These are phyloP conservation scores for Lotus japonicus DNA, from an alignment of 306 rosid species.

Conservation along the genomic window DNA sequence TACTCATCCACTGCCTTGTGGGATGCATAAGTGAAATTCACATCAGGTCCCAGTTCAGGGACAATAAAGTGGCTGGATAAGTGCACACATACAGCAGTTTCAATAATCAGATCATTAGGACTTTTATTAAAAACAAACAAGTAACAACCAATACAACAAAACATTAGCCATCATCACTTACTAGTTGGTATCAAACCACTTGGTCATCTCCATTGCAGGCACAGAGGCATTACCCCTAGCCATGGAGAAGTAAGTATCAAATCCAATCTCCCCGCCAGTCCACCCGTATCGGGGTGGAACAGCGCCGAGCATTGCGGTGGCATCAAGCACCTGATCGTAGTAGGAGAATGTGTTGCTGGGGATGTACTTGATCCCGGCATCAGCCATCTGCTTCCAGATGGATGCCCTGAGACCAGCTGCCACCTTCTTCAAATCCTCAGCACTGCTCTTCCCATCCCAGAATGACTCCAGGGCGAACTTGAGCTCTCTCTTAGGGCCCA, in stretches of 20 bases:
- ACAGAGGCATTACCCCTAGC: constrained; percentile 82
- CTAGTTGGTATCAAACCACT: constrained; percentile 98
- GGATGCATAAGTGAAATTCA: constrained; percentile 66
- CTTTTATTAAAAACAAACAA: background rate
- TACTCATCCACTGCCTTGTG: constrained; percentile 86
- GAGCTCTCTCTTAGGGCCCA: constrained; percentile 96
- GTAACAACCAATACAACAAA: background rate
- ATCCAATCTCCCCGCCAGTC: constrained; percentile 79
- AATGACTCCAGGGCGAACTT: constrained; percentile 81
- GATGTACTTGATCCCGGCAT: constrained; percentile 70
- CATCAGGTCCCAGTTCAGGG: constrained; percentile 81
- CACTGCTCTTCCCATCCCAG: constrained; percentile 83
- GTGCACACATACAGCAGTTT: constrained; percentile 3
- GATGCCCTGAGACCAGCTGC: constrained; percentile 66
- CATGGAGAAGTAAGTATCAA: constrained; percentile 83
- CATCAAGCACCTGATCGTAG: constrained; percentile 84
- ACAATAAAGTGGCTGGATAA: constrained; percentile 78
- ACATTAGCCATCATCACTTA: constrained; percentile 25
- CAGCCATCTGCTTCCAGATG: constrained; percentile 87
- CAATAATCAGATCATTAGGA: background rate
- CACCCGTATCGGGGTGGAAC: constrained; percentile 81
- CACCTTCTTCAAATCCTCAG: constrained; percentile 74
- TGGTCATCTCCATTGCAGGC: constrained; percentile 96
- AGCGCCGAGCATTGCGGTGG: constrained; percentile 73
- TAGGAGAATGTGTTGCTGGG: constrained; percentile 82